Evolutionary conservation across 140 eudicot genomes (phyloP).

Genomic region (Erigeron philadelphicus): DNA sequence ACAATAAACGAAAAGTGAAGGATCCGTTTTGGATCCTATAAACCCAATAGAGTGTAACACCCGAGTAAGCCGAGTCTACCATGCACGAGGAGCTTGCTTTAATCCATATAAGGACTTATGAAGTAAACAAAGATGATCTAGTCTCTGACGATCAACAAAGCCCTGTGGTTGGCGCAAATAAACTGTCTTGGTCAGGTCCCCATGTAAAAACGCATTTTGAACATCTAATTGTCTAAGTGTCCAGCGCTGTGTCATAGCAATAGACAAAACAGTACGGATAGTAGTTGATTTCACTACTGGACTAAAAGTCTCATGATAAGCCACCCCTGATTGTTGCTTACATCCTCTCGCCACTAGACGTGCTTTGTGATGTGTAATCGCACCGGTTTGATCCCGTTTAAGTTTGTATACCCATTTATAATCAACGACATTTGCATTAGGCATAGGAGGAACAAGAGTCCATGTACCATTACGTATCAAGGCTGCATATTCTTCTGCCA

Average conservation of each 20-base stretch:
- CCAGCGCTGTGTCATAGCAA: neutral
- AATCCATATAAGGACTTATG: neutral
- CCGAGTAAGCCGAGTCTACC: neutral
- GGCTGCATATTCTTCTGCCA: neutral
- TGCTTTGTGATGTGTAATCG: neutral
- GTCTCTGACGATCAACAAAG: neutral
- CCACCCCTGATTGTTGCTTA: too few relatives aligned
- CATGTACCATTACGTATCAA: neutral
- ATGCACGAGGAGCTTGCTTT: neutral
- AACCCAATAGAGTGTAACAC: neutral
- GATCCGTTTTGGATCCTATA: neutral
- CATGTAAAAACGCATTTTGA: neutral
- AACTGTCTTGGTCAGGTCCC: neutral
- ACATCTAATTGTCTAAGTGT: neutral
- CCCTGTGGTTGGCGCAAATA: neutral
- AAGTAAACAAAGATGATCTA: neutral
- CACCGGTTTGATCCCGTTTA: neutral
- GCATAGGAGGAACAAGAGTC: neutral
- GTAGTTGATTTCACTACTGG: neutral
- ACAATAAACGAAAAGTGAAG: neutral
- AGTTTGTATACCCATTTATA: neutral
- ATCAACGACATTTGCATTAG: neutral
- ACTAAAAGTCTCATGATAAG: neutral
- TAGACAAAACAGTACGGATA: neutral
- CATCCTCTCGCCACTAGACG: neutral